Percentiles rank a stretch among this genome's conserved stretches.
phyloP scores from a whole-genome alignment of 1,284 basidiomycete genomes.

The Sporisorium exsertum region DNA sequence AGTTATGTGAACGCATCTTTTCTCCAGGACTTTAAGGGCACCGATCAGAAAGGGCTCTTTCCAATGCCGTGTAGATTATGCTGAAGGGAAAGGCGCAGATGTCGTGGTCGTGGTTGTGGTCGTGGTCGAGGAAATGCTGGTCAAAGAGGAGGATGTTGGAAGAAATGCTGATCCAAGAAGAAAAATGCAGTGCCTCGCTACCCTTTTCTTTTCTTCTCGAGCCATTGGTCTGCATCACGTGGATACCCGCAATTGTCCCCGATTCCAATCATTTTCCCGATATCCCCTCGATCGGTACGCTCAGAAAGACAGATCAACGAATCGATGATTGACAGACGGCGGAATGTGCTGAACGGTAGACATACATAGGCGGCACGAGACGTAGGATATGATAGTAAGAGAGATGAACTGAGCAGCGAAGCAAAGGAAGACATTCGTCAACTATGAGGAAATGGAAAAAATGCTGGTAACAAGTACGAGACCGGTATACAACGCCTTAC shows the following conservation, averaged over 20 bases:
- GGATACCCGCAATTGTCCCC: conserved; percentile 4
- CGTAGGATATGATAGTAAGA: background rate
- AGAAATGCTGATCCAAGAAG: conserved; percentile 25
- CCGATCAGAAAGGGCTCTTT: background rate
- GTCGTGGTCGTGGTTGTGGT: background rate
- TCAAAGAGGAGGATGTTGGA: background rate
- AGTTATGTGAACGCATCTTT: conserved; percentile 39
- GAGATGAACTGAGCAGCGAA: background rate
- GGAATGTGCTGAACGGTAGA: background rate
- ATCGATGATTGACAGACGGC: background rate
- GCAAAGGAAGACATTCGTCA: background rate
- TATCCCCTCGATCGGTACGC: background rate
- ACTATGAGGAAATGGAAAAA: background rate
- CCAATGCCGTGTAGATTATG: background rate
- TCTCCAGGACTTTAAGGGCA: background rate
- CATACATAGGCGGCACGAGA: conserved; percentile 4
- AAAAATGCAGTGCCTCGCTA: conserved; percentile 3
- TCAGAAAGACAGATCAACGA: background rate
- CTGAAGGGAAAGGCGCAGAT: background rate
- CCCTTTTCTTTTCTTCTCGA: background rate
- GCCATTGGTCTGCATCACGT: conserved; percentile 28
- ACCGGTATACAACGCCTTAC: background rate
- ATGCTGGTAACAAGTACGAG: background rate
- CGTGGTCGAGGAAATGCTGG: background rate
- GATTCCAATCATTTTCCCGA: background rate